A percentile compares a stretch with the other conserved stretches of the same genome.
These are phyloP conservation scores for Fremontodendron californicum DNA, from an alignment of 345 rosid genomes.

Conservation along the genomic window DNA sequence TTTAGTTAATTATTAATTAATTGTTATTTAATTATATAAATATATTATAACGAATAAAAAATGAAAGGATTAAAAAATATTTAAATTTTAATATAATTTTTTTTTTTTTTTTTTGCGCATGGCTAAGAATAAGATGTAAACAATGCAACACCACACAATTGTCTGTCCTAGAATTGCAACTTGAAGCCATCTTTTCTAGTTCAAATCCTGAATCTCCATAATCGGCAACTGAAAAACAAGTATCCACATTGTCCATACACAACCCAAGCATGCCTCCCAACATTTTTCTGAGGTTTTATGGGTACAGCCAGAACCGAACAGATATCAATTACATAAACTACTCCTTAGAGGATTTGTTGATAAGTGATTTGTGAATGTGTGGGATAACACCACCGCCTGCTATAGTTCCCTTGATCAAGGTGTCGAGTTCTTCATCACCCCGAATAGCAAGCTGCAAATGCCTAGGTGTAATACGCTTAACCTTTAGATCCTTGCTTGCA, in stretches of 20 bases:
- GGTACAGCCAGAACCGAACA: neutral
- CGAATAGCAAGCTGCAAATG: conserved; percentile 71
- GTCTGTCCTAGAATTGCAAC: neutral
- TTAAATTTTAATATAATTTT: too few relatives aligned
- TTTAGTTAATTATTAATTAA: too few relatives aligned
- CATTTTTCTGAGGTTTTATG: neutral
- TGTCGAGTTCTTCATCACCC: conserved; percentile 71
- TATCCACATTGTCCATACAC: neutral
- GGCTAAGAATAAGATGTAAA: too few relatives aligned
- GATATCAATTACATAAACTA: conserved; percentile 12
- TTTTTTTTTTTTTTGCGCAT: too few relatives aligned
- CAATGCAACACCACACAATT: too few relatives aligned
- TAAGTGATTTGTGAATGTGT: conserved; percentile 72
- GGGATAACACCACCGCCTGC: conserved; percentile 80
- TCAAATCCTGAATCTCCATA: neutral
- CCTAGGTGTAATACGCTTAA: conserved; percentile 64
- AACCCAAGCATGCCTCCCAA: neutral
- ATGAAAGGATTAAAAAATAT: too few relatives aligned
- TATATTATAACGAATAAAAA: too few relatives aligned
- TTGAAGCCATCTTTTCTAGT: neutral
- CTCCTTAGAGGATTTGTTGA: conserved; percentile 69
- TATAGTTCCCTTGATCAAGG: conserved; percentile 67
- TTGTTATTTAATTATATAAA: too few relatives aligned
- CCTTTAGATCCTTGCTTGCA: conserved; percentile 72
- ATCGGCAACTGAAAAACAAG: neutral